Base-by-base conservation (phyloP, 2,329 filamentous ascomycete species). In the Talaromyces sp. region DNA sequence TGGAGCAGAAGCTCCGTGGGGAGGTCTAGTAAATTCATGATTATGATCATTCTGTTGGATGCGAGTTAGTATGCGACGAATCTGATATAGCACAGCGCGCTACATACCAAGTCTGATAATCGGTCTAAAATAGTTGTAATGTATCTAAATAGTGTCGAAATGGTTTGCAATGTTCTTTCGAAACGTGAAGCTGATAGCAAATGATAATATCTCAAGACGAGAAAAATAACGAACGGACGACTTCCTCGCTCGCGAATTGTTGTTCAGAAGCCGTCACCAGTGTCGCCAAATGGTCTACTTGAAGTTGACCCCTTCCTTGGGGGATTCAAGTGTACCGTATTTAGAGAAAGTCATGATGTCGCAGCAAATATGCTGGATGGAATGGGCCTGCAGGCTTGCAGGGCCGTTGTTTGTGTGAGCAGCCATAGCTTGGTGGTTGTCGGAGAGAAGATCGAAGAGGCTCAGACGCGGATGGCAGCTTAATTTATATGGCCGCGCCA, bases 1-100 rank as follows among this genome's bases (percentile, higher is more conserved):
- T 87, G 83, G 67, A 84, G 79, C 65, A 88, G 71, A 63, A 88
- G 81, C 77, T 88, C 86, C 71, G 84, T 86, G 27, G 86, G 81
- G 29, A 89, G 78, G 62, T 80, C 71, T 70, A 84, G 78, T 76
- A 88, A 80, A 61, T 80, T 71, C 85, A 88, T 88, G 36, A 45
- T 59, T n/a, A n/a, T n/a, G n/a, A 6, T 36, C 22, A 27, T 59
- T 45, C 25, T 56, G n/a, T 25, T n/a, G n/a, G n/a, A n/a, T n/a
- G n/a, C n/a, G 13, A n/a, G 5, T 56, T 17, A 56, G 31, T 15
- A 56, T 22, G 2, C 13, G n/a, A 7, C 25, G 19, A 25, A 36
- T 36, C 10, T 27, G 27, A 31, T 29, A 53, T 5, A n/a, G 27
- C 4, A 13, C 8, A 34, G 17, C 17, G 6, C 17, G 15, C 17